Evolutionary conservation across 2,329 filamentous ascomycete species (phyloP), one percentile per base, ranked within the genome.

Genomic region (Penicillium sp.): DNA sequence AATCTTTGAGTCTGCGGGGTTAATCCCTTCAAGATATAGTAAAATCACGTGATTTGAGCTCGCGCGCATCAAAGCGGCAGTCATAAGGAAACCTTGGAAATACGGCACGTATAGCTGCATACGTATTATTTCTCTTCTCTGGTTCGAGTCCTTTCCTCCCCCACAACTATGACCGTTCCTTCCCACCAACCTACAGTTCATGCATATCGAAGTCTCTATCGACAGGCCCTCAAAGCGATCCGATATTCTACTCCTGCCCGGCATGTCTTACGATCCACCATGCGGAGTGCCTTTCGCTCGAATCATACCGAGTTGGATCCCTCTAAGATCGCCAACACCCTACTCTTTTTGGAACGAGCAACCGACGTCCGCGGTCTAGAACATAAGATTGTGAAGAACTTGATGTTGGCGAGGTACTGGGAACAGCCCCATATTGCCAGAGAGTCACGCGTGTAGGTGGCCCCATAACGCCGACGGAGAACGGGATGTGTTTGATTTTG

Each of bases 181-280:
- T 62, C 42, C 23, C 55, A 49, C 58, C 35, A 58, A 55, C 65
- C 68, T 11, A 63, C 85, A 47, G 54, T 82, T 55, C 75, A 77
- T 63, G 82, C 83, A 51, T 88, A 88, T 68, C 82, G 85, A 58
- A 77, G 81, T 54, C 75, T 88, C 43, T 84, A 83, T 62, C 80
- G 82, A 26, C 76, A 80, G 29, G 75, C 78, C 9, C 73, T 87
- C 21, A 79, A 79, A 52, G 83, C 83, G 3, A 75, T 86, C 53
- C 80, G 82, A 55, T 85, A 84, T 71, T 81, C 85, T 1, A 80
- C 78, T 48, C 85, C 85, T 11, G 78, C 81, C 21, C 83, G 84
- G 53, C 80, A 81, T 71, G 78, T 82, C 2, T 69, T 85, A 19
- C 79, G 79, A 50, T 72, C 79, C 51, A 75, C 72, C 27, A 61